phyloP scores from a whole-genome alignment of 495 filamentous ascomycete genomes.

The Penicillium antarcticum region DNA sequence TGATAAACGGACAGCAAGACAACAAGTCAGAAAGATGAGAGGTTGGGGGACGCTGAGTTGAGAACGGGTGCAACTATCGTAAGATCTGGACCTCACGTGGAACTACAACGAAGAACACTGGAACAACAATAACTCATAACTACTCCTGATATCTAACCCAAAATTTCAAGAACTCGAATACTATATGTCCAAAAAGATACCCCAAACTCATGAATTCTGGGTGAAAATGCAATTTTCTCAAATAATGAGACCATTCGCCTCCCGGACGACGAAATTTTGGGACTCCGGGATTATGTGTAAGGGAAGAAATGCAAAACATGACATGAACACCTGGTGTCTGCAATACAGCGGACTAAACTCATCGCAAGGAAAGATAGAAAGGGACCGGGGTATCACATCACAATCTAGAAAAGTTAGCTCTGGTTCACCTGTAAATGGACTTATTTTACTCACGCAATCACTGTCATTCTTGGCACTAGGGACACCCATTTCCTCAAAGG shows the following conservation, averaged over 20 bases:
- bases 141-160: constrained; percentile 18
- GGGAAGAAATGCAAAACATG: constrained; percentile 10
- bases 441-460: constrained; percentile 75
- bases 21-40: background rate
- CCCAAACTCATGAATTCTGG: constrained; percentile 15
- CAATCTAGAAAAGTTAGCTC: constrained; percentile 45
- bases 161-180: constrained; percentile 9
- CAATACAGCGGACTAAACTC: background rate
- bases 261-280: constrained; percentile 16
- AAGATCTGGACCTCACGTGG: background rate
- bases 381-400: constrained; percentile 56
- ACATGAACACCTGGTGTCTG: constrained; percentile 1
- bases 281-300: constrained; percentile 15
- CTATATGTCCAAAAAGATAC: constrained; percentile 23
- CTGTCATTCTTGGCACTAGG: constrained; percentile 71
- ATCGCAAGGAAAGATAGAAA: constrained; percentile 12
- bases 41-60: background rate
- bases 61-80: too few species aligned
- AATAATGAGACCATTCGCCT: constrained; percentile 11
- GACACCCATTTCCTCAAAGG: constrained; percentile 98
- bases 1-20: constrained; percentile 8
- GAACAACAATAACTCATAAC: constrained; percentile 7
- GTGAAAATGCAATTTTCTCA: constrained; percentile 24
- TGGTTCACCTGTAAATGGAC: background rate
- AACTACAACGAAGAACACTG: background rate